Percentiles rank a stretch among this genome's conserved stretches.
phyloP scores from a whole-genome alignment of 2,329 filamentous ascomycete genomes.

The Colletotrichum neosansevieriae region DNA sequence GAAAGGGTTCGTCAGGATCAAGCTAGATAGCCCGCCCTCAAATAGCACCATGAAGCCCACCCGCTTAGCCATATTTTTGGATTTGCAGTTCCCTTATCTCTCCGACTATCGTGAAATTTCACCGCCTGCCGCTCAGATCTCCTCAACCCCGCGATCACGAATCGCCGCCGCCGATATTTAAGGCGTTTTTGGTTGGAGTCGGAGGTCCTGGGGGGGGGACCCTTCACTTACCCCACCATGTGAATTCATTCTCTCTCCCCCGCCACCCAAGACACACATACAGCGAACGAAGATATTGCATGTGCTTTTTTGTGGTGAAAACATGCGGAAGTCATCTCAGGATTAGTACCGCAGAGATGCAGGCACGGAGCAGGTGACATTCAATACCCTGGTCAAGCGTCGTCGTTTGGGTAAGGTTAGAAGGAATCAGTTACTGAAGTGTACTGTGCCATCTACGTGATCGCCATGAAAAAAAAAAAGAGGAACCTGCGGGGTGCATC shows the following conservation, averaged over 20 bases:
- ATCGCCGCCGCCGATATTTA: not conserved
- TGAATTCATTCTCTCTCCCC: not conserved
- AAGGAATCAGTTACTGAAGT: not conserved
- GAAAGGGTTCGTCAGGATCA: not conserved
- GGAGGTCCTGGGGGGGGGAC: not conserved
- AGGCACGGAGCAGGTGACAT: slow-evolving; percentile 33
- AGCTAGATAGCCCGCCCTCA: too few relatives aligned
- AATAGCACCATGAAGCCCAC: too few relatives aligned
- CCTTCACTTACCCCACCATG: slow-evolving; percentile 16
- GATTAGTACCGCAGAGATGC: slow-evolving; percentile 29
- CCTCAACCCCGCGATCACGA: slow-evolving; percentile 20
- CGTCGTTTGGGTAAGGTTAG: slow-evolving; percentile 24
- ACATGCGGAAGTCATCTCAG: slow-evolving; percentile 32
- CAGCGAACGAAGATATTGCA: slow-evolving; percentile 1
- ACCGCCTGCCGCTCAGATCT: slow-evolving; percentile 37
- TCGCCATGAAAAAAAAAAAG: slow-evolving; percentile 35
- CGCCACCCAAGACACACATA: slow-evolving; percentile 11
- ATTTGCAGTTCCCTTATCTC: slow-evolving; percentile 4
- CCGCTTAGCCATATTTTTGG: not conserved
- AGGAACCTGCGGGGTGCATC: slow-evolving; percentile 40
- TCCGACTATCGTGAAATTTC: slow-evolving; percentile 16
- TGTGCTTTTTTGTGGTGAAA: not conserved
- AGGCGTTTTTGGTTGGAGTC: not conserved
- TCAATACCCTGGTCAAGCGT: slow-evolving; percentile 12
- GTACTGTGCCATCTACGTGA: slow-evolving; percentile 15